Evolutionary conservation across 2,329 filamentous ascomycete species (phyloP), one percentile per base, ranked within the genome.

Genomic region (Fusarium piperis): DNA sequence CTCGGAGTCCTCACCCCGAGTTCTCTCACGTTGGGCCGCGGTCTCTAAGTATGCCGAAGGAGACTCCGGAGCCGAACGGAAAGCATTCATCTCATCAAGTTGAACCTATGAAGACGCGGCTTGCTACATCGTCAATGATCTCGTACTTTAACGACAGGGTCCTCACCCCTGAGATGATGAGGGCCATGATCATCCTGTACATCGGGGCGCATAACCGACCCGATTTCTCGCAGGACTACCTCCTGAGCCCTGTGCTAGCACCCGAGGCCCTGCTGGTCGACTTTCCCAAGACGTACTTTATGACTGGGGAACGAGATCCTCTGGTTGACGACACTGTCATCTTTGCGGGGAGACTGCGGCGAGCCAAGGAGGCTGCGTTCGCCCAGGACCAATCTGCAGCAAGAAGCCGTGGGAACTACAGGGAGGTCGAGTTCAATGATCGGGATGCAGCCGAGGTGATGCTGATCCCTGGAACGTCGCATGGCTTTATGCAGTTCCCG

Each of bases 81-180:
- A 74, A 76, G 10, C 78, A 78, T 33, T 76, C 81, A 3, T 89
- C 88, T 7, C 86, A 89, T 68, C 88, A 86, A 52, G 82, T 87
- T 1, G 83, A 88, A 66, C 87, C 88, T 2, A 83, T 97, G 68
- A 91, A 89, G 74, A 98, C 96, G 1, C 90, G 95, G n/a, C 88
- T 99, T 11, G 95, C 95, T 16, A 97, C 95, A 79, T 95, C 94
- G 0, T 95, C 92, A n/a, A 97, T 97, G 90, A 97, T 99, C 36
- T 98, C 95, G 0, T 98, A 98, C 82, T 97, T 98, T 81, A 96
- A 97, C 80, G 96, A 99, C 80, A 92, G 96, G 30, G 93, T 99
- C 30, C 87, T 99, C 15, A 95, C 94, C 0, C 95, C 96, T 0
- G 96, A 99, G 81, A 97, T 98, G 94, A 98, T 98, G 92, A 93